These are phyloP conservation scores for Lanmaoa pseudosensibilis DNA, from an alignment of 768 basidiomycete genomes.

Conservation along the genomic window DNA sequence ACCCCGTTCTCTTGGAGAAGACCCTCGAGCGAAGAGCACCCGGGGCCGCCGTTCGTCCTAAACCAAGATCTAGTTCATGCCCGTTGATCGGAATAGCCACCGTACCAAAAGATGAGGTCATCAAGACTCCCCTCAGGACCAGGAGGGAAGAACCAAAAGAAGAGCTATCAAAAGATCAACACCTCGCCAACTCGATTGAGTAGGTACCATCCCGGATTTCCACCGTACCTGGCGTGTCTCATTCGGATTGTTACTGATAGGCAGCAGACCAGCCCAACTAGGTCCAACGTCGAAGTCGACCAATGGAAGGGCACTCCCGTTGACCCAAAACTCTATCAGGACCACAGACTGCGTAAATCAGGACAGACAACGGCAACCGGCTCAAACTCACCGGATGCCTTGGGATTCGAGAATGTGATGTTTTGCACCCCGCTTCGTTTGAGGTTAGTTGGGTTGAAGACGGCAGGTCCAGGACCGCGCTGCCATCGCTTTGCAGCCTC, in stretches of 20 bases:
- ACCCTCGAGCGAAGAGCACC: constrained; percentile 74
- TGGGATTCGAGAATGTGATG: constrained; percentile 70
- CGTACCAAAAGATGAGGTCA: constrained; percentile 73
- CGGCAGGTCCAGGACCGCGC: constrained; percentile 1
- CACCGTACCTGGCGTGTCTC: constrained; percentile 64
- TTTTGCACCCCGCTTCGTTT: constrained; percentile 45
- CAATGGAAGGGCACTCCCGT: constrained; percentile 63
- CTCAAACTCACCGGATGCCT: constrained; percentile 50
- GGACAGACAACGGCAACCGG: neutral
- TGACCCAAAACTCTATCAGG: constrained; percentile 62
- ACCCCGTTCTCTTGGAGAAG: constrained; percentile 76
- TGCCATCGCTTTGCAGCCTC: constrained; percentile 48
- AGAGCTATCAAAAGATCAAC: constrained; percentile 31
- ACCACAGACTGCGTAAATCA: neutral
- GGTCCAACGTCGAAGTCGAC: constrained; percentile 75
- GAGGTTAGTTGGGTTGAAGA: neutral
- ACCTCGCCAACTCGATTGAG: neutral
- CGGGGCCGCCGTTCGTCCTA: constrained; percentile 82
- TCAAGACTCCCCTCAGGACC: constrained; percentile 70
- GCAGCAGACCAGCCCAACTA: constrained; percentile 72
- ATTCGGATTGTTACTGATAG: constrained; percentile 57
- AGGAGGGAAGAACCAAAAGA: constrained; percentile 85
- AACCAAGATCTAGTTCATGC: neutral
- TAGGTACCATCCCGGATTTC: no score
- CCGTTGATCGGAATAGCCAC: neutral